These are phyloP conservation scores for Talaromyces albobiverticillius DNA, from an alignment of 2,329 filamentous ascomycete genomes.

Conservation along the genomic window DNA sequence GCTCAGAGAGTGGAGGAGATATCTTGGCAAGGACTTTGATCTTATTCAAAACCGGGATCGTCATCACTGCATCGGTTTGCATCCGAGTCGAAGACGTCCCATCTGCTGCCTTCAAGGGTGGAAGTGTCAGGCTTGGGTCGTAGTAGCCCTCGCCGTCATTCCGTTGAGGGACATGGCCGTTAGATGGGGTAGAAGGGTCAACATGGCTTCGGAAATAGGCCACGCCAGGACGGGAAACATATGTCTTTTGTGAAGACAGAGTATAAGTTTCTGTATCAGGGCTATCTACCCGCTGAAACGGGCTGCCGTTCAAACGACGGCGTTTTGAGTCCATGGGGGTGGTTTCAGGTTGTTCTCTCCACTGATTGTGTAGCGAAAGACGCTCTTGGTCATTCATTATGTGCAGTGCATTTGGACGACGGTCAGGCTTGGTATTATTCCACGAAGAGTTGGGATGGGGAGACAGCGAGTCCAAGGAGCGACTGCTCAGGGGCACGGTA, in stretches of 20 bases:
- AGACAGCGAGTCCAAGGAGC: conserved; percentile 25
- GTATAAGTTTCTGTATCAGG: conserved; percentile 40
- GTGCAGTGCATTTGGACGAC: conserved; percentile 24
- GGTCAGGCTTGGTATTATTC: conserved; percentile 19
- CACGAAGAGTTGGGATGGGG: conserved; percentile 23
- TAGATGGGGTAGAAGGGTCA: conserved; percentile 57
- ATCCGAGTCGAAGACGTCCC: conserved; percentile 36
- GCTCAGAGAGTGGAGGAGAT: conserved; percentile 60
- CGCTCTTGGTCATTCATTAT: conserved; percentile 23
- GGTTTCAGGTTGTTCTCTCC: conserved; percentile 34
- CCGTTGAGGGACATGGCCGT: conserved; percentile 34
- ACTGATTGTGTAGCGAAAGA: conserved; percentile 24
- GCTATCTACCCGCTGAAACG: conserved; percentile 37
- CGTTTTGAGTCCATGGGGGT: conserved; percentile 60
- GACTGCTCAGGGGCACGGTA: conserved; percentile 30
- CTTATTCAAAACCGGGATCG: conserved; percentile 71
- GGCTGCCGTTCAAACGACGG: conserved; percentile 55
- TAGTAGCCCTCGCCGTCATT: conserved; percentile 33
- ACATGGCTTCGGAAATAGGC: conserved; percentile 32
- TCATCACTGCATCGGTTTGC: conserved; percentile 67
- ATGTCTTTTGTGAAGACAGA: conserved; percentile 36
- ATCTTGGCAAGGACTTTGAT: conserved; percentile 74
- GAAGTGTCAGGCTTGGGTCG: conserved; percentile 51
- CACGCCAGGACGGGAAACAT: conserved; percentile 42
- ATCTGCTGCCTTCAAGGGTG: conserved; percentile 52